Evolutionary conservation across 306 rosid genomes (phyloP), one percentile per base, ranked within the genome.

Genomic region (Vigna trinervia): DNA sequence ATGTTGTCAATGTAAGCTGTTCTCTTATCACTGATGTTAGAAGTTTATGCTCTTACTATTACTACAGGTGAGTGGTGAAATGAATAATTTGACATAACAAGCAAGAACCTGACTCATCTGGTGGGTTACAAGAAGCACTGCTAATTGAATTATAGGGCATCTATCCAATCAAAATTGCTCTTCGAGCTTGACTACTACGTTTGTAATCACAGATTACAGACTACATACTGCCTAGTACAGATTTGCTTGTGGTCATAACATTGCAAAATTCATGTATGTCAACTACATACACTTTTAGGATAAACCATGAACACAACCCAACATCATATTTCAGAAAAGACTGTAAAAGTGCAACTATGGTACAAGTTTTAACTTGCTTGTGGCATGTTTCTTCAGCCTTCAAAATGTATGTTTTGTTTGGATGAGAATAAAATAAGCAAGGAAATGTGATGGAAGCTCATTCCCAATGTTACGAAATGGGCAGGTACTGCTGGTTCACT

Each of bases 1-100:
- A 41, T 62, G 62, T 48, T 76, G 46, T 34, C 64, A 26, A 48
- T 51, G 43, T 69, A 39, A 61, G 45, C 45, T 39, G 0, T 8
- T 39, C 54, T 46, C 62, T 26, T 22, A 22, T 14, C 19, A 26
- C 36, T 80, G 36, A 46, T 56, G 70, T 32, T 65, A 15, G 32
- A 74, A 32, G 61, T 56, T 80, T 60, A 59, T 69, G 30, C 73
- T 60, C 77, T 81, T 23, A 39, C 63, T 23, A 58, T 58, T 58
- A 50, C 65, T n/a, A 26, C 38, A 15, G 28, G 11, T 51, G 30
- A 64, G 60, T 9, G 20, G 19, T 73, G 68, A 43, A 73, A 22
- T 73, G 68, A 43, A 39, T 30, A 63, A 26, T 52, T 79, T 30
- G 64, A 74, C 46, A 81, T 41, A 64, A 38, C 23, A 13, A 52